Evolutionary conservation across 495 filamentous ascomycete genomes (phyloP), one percentile per base, ranked within the genome.

Genomic region (Aspergillus sclerotioniger): DNA sequence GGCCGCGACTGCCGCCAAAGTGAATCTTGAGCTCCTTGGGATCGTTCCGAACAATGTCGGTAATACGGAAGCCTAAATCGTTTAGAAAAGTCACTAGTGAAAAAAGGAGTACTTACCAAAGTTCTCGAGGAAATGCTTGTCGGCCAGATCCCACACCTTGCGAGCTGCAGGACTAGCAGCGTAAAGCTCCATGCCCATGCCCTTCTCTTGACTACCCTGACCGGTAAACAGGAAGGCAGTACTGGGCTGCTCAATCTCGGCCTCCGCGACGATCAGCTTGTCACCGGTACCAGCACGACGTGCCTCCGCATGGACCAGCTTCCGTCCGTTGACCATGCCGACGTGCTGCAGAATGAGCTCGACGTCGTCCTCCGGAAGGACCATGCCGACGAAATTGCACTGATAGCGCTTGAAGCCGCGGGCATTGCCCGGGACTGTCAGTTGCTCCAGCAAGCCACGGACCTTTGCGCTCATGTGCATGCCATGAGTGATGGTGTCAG

Each of bases 161-260:
- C 17, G n/a, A 3, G 51, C 32, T 5, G 51, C 32, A 9, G 19
- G 15, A 25, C 31, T n/a, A 15, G 51, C 25, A 3, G 17, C 51
- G 39, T 53, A 53, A 8, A 53, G 35, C 5, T 35, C 17, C 51
- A 53, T 53, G 4, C 51, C 51, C 51, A 53, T 53, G 13, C 51
- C 51, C 35, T n/a, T 53, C 51, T 53, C 51, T 33, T 53, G 51
- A 16, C 33, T 53, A 0, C 51, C 51, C 51, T 53, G 51, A 15
- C 51, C 51, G 51, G 51, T 53, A 13, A 53, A 53, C 33, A 53
- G 33, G 51, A 41, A 53, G 12, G 51, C 9, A 12, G 51, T 53
- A 19, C 25, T 35, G 10, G 51, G 29, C 32, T 53, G 51, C 10
- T 53, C 51, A 15, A 53, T 19, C 16, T n/a, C 28, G 8, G 51